Evolutionary conservation across 2,329 filamentous ascomycete genomes (phyloP).

Genomic region (Nemania sp.): DNA sequence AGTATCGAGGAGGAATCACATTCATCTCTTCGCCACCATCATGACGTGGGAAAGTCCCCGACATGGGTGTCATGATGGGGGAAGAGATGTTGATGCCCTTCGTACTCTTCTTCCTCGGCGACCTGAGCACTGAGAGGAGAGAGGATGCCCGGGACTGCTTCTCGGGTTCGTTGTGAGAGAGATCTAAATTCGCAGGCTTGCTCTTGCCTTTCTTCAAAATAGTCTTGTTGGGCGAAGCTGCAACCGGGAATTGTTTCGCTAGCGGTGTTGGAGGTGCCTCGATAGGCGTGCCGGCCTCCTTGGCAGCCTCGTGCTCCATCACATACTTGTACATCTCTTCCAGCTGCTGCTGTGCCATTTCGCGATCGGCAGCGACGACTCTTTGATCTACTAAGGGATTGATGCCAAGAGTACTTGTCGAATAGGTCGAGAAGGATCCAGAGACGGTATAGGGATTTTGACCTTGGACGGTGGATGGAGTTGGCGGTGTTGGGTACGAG

Average conservation of each 20-base stretch:
- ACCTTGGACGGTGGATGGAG: constrained; percentile 32
- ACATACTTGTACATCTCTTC: constrained; percentile 91
- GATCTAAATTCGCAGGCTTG: constrained; percentile 46
- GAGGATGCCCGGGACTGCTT: constrained; percentile 63
- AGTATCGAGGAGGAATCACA: constrained; percentile 61
- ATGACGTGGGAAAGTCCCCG: constrained; percentile 60
- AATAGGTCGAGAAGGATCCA: constrained; percentile 53
- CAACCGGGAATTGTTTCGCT: constrained; percentile 35
- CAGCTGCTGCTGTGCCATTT: constrained; percentile 79
- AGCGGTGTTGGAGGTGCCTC: constrained; percentile 49
- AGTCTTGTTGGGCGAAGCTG: constrained; percentile 48
- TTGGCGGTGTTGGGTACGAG: constrained; percentile 53
- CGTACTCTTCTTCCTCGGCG: constrained; percentile 57
- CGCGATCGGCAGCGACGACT: constrained; percentile 74
- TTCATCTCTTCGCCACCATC: constrained; percentile 60
- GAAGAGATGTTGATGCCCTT: constrained; percentile 65
- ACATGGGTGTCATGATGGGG: constrained; percentile 67
- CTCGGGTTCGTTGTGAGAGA: constrained; percentile 50
- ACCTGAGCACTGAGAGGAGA: constrained; percentile 64
- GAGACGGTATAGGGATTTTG: constrained; percentile 52
- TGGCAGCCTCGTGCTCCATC: constrained; percentile 82
- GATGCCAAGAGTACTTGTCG: constrained; percentile 59
- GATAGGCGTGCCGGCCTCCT: constrained; percentile 58
- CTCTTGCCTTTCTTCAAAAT: constrained; percentile 49
- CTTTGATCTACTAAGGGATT: constrained; percentile 76